Conservation (phyloP, 1,284 basidiomycete species). For the Papiliotrema nemorosa region DNA sequence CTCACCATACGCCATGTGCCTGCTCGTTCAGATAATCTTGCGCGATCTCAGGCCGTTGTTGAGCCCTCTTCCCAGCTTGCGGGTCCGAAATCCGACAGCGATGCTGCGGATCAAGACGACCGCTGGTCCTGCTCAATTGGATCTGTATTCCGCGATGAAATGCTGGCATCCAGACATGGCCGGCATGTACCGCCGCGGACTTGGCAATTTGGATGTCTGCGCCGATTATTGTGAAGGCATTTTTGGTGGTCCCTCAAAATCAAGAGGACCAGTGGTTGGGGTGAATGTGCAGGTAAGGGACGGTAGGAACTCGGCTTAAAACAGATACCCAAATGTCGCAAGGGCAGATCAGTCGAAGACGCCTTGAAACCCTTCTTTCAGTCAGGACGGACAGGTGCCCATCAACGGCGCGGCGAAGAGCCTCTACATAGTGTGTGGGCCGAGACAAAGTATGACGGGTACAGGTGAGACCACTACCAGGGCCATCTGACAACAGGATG, state of each 20-base stretch:
- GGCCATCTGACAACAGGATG: conserved; percentile 38
- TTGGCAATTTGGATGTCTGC: conserved; percentile 60
- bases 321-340: conserved; percentile 75
- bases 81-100: conserved; percentile 26
- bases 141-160: conserved; percentile 62
- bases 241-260: conserved; percentile 8
- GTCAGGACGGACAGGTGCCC: conserved; percentile 13
- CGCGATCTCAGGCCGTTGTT: conserved; percentile 74
- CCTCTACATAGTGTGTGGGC: conserved; percentile 57
- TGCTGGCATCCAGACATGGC: conserved; percentile 67
- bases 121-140: conserved; percentile 54
- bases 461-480: conserved; percentile 54
- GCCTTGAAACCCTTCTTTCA: conserved; percentile 56
- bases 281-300: conserved; percentile 57
- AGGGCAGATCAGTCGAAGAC: conserved; percentile 60
- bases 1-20: conserved; percentile 59
- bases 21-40: conserved; percentile 76
- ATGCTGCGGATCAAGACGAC: conserved; percentile 33
- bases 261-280: conserved; percentile 51
- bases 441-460: conserved; percentile 88
- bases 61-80: conserved; percentile 57
- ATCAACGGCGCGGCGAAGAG: conserved; percentile 11
- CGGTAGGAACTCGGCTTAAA: background rate
- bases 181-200: conserved; percentile 55
- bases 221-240: conserved; percentile 55